These are phyloP conservation scores for Juncus inflexus DNA, from an alignment of 176 grass and related monocot genomes.

Conservation along the genomic window DNA sequence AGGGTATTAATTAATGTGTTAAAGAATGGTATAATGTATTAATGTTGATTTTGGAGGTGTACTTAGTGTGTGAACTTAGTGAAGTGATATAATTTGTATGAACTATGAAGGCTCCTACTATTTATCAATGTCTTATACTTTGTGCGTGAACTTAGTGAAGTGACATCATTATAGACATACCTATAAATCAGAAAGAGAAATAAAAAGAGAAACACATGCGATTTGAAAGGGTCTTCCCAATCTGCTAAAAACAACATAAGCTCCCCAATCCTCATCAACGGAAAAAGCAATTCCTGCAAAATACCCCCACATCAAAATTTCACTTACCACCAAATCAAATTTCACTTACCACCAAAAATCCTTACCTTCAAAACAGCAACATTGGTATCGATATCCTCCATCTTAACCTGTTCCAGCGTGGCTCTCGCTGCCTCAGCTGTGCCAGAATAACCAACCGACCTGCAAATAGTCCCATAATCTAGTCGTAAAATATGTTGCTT, in stretches of 20 bases:
- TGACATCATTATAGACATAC: conserved; percentile 30
- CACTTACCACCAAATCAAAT: conserved; percentile 17
- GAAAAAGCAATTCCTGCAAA: conserved; percentile 82
- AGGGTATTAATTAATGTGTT: too few species aligned
- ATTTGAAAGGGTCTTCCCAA: conserved; percentile 89
- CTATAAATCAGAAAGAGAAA: conserved; percentile 66
- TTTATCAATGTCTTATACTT: too few species aligned
- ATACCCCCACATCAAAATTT: conserved; percentile 51
- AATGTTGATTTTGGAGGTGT: too few species aligned
- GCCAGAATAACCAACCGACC: conserved; percentile 60
- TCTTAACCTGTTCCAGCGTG: conserved; percentile 71
- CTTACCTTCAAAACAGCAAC: conserved; percentile 74
- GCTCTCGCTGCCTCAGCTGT: conserved; percentile 58
- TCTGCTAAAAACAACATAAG: conserved; percentile 46
- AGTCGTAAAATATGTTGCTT: too few species aligned
- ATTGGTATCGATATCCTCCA: conserved; percentile 88
- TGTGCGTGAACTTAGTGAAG: not conserved
- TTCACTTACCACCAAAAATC: not conserved
- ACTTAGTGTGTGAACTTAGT: too few species aligned
- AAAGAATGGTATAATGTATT: too few species aligned
- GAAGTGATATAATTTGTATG: not conserved
- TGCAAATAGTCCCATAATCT: not conserved
- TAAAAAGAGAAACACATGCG: conserved; percentile 58
- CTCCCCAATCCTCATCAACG: conserved; percentile 77
- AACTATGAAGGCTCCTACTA: not conserved